Percentiles rank a stretch among this genome's conserved stretches.
phyloP scores from a whole-genome alignment of 116 monocot species.

The Zostera marina region DNA sequence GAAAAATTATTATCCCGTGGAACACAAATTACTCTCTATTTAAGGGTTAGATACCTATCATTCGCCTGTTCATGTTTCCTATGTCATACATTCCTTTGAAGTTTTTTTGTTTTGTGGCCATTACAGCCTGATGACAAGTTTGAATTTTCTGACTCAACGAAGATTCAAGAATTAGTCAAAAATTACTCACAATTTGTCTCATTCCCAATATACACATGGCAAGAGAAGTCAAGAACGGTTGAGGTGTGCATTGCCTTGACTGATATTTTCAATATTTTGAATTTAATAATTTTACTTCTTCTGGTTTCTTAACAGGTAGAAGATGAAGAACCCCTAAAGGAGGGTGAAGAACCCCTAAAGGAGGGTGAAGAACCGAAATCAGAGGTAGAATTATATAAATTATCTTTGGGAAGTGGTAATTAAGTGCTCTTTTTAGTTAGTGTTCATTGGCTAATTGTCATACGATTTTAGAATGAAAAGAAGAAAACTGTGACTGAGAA shows the following conservation, averaged over 20 bases:
- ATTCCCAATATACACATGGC: slow-evolving; percentile 93
- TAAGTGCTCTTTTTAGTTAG: not conserved
- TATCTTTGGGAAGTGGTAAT: not conserved
- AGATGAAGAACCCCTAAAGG: slow-evolving; percentile 51
- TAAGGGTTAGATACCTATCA: slow-evolving; percentile 59
- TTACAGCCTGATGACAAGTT: slow-evolving; percentile 82
- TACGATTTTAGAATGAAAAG: slow-evolving; percentile 38
- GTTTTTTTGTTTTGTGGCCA: not conserved
- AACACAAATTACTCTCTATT: slow-evolving; percentile 73
- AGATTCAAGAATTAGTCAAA: slow-evolving; percentile 75
- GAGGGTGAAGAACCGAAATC: slow-evolving; percentile 79
- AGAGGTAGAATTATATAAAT: slow-evolving; percentile 34
- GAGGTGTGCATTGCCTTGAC: slow-evolving; percentile 27
- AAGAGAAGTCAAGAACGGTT: slow-evolving; percentile 80
- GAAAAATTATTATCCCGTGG: slow-evolving; percentile 78
- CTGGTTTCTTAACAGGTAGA: slow-evolving; percentile 5
- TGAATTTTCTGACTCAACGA: slow-evolving; percentile 76
- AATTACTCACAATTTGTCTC: slow-evolving; percentile 98
- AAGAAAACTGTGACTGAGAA: slow-evolving; percentile 84
- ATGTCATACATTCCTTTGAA: not conserved
- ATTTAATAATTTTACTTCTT: not conserved
- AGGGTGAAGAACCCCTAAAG: slow-evolving; percentile 61
- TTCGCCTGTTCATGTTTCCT: too few relatives aligned
- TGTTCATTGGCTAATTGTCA: not conserved
- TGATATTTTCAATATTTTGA: not conserved